phyloP scores from a whole-genome alignment of 2,329 filamentous ascomycete species.

The Colletotrichum lentis region DNA sequence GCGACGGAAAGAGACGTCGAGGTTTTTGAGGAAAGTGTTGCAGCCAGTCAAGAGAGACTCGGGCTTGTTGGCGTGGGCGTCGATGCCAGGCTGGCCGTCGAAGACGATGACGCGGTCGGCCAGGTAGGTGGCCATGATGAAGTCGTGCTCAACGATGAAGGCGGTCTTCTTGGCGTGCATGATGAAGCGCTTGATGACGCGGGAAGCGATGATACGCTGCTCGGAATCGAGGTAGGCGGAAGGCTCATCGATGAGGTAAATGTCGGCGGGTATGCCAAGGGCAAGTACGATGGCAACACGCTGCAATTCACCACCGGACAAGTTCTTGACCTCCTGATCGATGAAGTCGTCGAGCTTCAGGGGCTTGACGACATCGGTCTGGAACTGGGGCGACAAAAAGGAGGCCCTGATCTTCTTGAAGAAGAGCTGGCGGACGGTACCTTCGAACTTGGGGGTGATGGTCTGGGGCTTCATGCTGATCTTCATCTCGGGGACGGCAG shows the following conservation, averaged over 20 bases:
- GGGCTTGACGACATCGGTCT: constrained; percentile 99
- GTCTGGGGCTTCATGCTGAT: constrained; percentile 99
- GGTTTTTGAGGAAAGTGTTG: constrained; percentile 94
- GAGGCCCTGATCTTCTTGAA: constrained; percentile 99
- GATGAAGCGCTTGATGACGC: constrained; percentile 99
- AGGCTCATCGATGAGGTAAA: constrained; percentile 98
- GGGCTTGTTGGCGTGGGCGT: constrained; percentile 86
- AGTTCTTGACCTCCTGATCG: constrained; percentile 98
- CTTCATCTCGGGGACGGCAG: constrained; percentile 88
- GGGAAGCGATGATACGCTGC: constrained; percentile 95
- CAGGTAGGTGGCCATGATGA: constrained; percentile 86
- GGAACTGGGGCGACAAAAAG: constrained; percentile 97
- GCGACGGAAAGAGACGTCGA: constrained; percentile 98
- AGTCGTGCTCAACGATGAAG: constrained; percentile 99
- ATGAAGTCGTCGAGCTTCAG: constrained; percentile 99
- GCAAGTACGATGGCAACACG: constrained; percentile 97
- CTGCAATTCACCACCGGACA: constrained; percentile 99
- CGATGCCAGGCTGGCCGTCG: constrained; percentile 88
- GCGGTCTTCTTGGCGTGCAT: constrained; percentile 99
- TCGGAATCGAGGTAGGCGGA: constrained; percentile 98
- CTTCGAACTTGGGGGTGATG: constrained; percentile 97
- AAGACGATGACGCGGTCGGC: constrained; percentile 98
- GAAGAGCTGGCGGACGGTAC: constrained; percentile 96
- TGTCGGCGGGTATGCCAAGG: constrained; percentile 94
- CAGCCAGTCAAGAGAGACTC: constrained; percentile 94